A percentile compares a stretch with the other conserved stretches of the same genome.
These are phyloP conservation scores for Cercospora sp. DNA, from an alignment of 2,329 filamentous ascomycete genomes.

Conservation along the genomic window DNA sequence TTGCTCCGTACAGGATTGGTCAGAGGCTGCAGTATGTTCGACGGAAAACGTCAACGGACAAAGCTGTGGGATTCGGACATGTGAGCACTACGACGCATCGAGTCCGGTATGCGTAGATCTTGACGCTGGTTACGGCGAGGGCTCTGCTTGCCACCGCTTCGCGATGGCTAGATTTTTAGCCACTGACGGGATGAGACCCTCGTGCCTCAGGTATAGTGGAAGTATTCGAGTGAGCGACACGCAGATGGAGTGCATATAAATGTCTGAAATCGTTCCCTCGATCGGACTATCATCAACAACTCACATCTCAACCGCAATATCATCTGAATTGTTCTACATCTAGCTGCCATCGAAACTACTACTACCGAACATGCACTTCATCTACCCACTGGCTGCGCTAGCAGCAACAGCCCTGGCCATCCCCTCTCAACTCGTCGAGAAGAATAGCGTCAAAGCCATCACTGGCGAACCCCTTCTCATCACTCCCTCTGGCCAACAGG, in stretches of 20 bases:
- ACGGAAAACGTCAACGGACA: conserved; percentile 11
- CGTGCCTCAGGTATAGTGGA: not conserved
- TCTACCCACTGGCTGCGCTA: conserved; percentile 6
- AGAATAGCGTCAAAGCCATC: conserved; percentile 8
- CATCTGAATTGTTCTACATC: not conserved
- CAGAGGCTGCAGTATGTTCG: not conserved
- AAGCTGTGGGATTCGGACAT: conserved; percentile 2
- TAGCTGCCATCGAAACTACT: not conserved
- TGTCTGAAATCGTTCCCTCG: not conserved
- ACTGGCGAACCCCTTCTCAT: conserved; percentile 8
- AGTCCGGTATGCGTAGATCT: conserved; percentile 10
- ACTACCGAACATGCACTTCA: conserved; percentile 7
- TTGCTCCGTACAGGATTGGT: conserved; percentile 10
- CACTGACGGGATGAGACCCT: conserved; percentile 2
- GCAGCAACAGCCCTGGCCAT: conserved; percentile 7
- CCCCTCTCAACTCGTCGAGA: conserved; percentile 5
- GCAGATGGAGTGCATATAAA: not conserved
- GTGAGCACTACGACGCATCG: not conserved
- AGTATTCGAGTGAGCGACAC: not conserved
- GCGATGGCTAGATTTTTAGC: conserved; percentile 1
- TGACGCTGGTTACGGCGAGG: not conserved
- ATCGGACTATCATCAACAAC: not conserved
- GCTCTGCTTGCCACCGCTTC: not conserved
- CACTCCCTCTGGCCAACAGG: conserved; percentile 1
- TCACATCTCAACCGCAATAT: not conserved